A percentile compares a stretch with the other conserved stretches of the same genome.
Evolutionary conservation across 169 alveolate genomes (phyloP).

Genomic region (Cryptosporidium canis): DNA sequence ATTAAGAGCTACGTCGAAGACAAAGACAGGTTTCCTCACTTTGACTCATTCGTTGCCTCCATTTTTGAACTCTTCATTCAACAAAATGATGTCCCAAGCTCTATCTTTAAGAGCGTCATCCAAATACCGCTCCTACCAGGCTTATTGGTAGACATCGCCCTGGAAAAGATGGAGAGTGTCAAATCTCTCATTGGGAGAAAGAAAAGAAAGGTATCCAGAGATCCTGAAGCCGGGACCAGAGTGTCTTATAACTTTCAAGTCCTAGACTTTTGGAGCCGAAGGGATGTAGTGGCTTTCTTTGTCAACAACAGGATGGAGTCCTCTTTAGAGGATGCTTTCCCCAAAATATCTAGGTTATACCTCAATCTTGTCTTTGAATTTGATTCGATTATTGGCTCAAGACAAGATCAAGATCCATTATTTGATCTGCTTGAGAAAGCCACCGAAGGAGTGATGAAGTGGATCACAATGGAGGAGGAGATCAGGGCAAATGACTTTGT

Average conservation of each 20-base stretch:
- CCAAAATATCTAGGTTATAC: not conserved
- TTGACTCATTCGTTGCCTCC: not conserved
- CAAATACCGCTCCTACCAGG: constrained; percentile 8
- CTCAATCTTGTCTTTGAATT: not conserved
- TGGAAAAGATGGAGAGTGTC: not conserved
- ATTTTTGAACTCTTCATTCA: not conserved
- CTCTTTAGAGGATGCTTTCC: not conserved
- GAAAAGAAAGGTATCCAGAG: not conserved
- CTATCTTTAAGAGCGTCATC: constrained; percentile 8
- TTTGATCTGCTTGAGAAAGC: not conserved
- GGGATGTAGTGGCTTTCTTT: not conserved
- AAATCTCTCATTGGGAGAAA: not conserved
- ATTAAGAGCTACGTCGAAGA: not conserved
- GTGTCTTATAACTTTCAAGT: not conserved
- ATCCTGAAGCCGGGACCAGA: not conserved
- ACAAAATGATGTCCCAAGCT: not conserved
- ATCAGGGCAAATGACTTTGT: not conserved
- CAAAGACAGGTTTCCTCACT: not conserved
- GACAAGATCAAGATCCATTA: not conserved
- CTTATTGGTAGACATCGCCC: not conserved
- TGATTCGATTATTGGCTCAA: not conserved
- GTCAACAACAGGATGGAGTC: not conserved
- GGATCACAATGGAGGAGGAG: constrained; percentile 13
- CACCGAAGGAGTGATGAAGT: not conserved
- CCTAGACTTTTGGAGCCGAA: constrained; percentile 13